phyloP scores from a whole-genome alignment of 192 early-diverging fungal genomes.

The Rhizoclosmatium globosum region DNA sequence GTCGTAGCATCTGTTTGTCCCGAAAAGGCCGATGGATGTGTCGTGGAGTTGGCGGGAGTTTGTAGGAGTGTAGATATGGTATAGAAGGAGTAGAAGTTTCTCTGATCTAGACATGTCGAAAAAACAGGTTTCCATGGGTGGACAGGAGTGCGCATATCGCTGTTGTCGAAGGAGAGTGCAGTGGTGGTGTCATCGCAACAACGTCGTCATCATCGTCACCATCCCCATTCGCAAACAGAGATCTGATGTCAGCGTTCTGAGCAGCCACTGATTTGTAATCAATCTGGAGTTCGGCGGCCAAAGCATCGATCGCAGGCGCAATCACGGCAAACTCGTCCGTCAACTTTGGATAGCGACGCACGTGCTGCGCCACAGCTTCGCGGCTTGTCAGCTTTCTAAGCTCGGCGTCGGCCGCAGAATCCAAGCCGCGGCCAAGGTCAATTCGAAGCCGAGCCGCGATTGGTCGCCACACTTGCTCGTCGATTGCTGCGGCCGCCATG shows the following conservation, averaged over 20 bases:
- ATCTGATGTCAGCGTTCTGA: not conserved
- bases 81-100: slow-evolving; percentile 3
- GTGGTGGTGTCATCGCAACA: not conserved
- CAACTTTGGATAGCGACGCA: not conserved
- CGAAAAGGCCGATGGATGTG: slow-evolving; percentile 16
- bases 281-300: not conserved
- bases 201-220: not conserved
- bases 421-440: not conserved
- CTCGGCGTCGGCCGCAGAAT: not conserved
- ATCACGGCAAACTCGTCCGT: not conserved
- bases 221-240: not conserved
- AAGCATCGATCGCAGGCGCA: not conserved
- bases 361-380: not conserved
- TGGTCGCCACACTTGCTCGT: slow-evolving; percentile 8
- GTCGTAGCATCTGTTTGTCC: slow-evolving; percentile 24
- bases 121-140: not conserved
- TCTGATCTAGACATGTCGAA: not conserved
- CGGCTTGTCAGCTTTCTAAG: too few relatives aligned
- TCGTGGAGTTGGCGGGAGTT: not conserved
- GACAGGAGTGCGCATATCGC: not conserved
- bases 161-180: not conserved
- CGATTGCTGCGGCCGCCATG: not conserved
- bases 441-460: not conserved
- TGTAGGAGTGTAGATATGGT: not conserved
- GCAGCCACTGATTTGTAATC: not conserved